Percentiles rank a stretch among this genome's conserved stretches.
Evolutionary conservation across 139 green algal species (phyloP).

Genomic region (Desmodesmus armatus): DNA sequence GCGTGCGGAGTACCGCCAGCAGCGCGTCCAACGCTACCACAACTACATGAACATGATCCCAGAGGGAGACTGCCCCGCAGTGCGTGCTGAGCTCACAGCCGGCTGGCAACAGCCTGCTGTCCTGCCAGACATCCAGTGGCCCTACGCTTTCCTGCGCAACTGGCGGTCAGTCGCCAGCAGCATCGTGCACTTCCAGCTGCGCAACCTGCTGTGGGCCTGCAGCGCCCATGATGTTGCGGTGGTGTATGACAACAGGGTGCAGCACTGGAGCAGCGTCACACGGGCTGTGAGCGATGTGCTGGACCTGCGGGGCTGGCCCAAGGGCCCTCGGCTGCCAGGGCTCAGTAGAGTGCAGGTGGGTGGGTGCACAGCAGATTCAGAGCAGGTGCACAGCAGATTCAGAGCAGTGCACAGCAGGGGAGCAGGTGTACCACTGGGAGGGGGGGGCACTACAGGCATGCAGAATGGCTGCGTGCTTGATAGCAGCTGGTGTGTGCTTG

Average conservation of each 20-base stretch:
- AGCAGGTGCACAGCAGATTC: too few relatives aligned
- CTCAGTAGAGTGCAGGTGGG: slow-evolving; percentile 76
- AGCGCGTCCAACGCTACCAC: slow-evolving; percentile 76
- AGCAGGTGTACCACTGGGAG: too few relatives aligned
- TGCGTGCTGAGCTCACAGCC: not conserved
- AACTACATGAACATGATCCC: slow-evolving; percentile 92
- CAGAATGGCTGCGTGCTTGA: too few relatives aligned
- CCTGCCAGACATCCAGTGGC: not conserved
- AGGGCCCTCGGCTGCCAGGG: slow-evolving; percentile 27
- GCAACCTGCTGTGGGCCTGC: slow-evolving; percentile 91
- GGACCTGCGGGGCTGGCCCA: slow-evolving; percentile 43
- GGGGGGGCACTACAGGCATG: too few relatives aligned
- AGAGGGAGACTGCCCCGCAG: not conserved
- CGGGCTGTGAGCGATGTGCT: slow-evolving; percentile 24
- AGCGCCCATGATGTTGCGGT: slow-evolving; percentile 87
- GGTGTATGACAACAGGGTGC: slow-evolving; percentile 73
- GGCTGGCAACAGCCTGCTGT: slow-evolving; percentile 7
- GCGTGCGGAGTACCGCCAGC: slow-evolving; percentile 41
- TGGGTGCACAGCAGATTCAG: not conserved
- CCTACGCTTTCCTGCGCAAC: slow-evolving; percentile 82
- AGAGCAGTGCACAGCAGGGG: too few relatives aligned
- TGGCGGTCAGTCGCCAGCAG: slow-evolving; percentile 68
- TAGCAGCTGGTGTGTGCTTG: too few relatives aligned
- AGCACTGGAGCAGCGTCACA: slow-evolving; percentile 31
- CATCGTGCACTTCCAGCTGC: slow-evolving; percentile 96